These are phyloP conservation scores for Penicillium sp. DNA, from an alignment of 2,329 filamentous ascomycete species.

Conservation along the genomic window DNA sequence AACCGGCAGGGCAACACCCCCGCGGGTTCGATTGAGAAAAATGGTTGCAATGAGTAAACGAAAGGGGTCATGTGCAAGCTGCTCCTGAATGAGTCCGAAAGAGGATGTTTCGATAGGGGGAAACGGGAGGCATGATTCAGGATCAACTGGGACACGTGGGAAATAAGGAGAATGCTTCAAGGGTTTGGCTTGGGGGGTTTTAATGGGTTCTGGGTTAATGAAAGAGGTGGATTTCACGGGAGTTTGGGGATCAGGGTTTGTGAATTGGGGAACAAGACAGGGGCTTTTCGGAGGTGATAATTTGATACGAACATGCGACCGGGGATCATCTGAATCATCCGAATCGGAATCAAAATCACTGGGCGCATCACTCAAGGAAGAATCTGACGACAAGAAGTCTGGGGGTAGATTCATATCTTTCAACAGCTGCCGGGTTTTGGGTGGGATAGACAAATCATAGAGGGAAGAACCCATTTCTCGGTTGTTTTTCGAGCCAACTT, in stretches of 20 bases:
- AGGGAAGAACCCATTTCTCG: background rate
- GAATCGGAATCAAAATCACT: slow-evolving; percentile 28
- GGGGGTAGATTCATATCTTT: slow-evolving; percentile 14
- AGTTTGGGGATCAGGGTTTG: background rate
- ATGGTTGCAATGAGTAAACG: slow-evolving; percentile 78
- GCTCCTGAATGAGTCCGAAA: slow-evolving; percentile 85
- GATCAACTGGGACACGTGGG: slow-evolving; percentile 30
- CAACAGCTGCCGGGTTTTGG: slow-evolving; percentile 17
- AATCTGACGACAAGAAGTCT: slow-evolving; percentile 33
- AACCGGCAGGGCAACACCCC: slow-evolving; percentile 70
- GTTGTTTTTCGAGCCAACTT: background rate
- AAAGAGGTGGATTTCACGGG: slow-evolving; percentile 5
- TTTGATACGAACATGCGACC: background rate
- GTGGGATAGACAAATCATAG: slow-evolving; percentile 10
- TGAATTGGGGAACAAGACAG: background rate
- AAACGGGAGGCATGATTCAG: slow-evolving; percentile 56
- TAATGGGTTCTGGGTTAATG: slow-evolving; percentile 8
- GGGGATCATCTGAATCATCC: background rate
- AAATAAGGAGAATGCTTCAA: slow-evolving; percentile 47
- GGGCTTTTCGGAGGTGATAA: background rate
- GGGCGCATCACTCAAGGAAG: slow-evolving; percentile 37
- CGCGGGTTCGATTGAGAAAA: slow-evolving; percentile 79
- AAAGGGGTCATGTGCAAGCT: slow-evolving; percentile 72
- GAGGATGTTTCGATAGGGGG: slow-evolving; percentile 61
- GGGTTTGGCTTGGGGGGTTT: slow-evolving; percentile 10